Percentiles rank a stretch among this genome's conserved stretches.
These are phyloP conservation scores for Phyllachora maydis DNA, from an alignment of 2,329 filamentous ascomycete genomes.

Conservation along the genomic window DNA sequence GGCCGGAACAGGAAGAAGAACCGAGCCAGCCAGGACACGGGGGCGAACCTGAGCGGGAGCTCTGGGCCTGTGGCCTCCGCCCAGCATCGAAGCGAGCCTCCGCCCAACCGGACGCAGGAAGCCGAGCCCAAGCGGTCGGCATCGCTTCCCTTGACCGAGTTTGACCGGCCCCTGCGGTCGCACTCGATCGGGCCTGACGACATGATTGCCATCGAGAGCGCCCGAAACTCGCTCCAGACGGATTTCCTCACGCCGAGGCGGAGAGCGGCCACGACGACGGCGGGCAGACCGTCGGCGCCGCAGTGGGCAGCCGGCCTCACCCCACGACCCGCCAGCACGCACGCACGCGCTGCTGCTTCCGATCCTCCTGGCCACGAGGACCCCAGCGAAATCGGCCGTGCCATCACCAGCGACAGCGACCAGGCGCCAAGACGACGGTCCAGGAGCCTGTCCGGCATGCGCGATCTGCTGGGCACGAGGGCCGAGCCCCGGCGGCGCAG, in stretches of 20 bases:
- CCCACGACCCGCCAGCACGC: conserved; percentile 38
- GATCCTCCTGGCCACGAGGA: conserved; percentile 18
- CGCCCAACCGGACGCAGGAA: conserved; percentile 13
- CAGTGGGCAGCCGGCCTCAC: conserved; percentile 29
- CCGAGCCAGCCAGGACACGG: conserved; percentile 10
- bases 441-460: conserved; percentile 34
- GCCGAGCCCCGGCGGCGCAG: conserved; percentile 25
- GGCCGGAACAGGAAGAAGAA: conserved; percentile 33
- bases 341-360: conserved; percentile 27
- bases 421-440: conserved; percentile 27
- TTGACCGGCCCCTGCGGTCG: conserved; percentile 36
- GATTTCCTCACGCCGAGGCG: conserved; percentile 16
- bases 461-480: conserved; percentile 15
- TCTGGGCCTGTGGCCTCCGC: conserved; percentile 8
- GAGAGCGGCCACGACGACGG: conserved; percentile 19
- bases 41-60: conserved; percentile 9
- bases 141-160: conserved; percentile 39
- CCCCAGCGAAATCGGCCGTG: conserved; percentile 36
- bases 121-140: conserved; percentile 29
- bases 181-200: conserved; percentile 38
- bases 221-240: conserved; percentile 28
- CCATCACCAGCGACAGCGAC: conserved; percentile 31
- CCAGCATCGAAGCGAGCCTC: conserved; percentile 29
- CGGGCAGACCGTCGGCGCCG: conserved; percentile 15
- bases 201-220: conserved; percentile 28